Percentiles rank a stretch among this genome's conserved stretches.
phyloP scores from a whole-genome alignment of 108 stramenopile genomes.

The Cyclotella sp. region DNA sequence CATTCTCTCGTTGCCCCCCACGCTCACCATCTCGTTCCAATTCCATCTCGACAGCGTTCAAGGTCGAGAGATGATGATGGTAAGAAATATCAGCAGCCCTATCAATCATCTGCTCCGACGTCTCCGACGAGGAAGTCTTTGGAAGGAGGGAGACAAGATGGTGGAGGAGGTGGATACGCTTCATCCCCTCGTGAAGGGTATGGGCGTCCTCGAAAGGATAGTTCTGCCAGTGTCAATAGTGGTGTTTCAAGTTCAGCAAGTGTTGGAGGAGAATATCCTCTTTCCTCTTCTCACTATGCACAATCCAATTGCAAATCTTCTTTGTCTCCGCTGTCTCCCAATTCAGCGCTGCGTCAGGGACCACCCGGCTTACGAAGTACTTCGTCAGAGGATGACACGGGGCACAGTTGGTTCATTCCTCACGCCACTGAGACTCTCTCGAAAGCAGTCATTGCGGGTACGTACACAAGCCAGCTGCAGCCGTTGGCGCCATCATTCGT shows the following conservation, averaged over 20 bases:
- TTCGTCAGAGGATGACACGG: neutral
- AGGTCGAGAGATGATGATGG: slow-evolving; percentile 20
- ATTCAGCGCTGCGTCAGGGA: slow-evolving; percentile 16
- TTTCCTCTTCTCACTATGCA: neutral
- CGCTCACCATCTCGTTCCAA: neutral
- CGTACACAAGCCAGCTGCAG: too few species aligned
- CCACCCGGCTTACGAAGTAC: slow-evolving; percentile 14
- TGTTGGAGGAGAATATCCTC: slow-evolving; percentile 2
- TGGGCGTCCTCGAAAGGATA: slow-evolving; percentile 31
- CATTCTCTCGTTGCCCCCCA: neutral
- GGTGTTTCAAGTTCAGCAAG: slow-evolving; percentile 3
- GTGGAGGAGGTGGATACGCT: neutral
- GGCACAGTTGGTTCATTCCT: neutral
- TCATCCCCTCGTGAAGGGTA: neutral
- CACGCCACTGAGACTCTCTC: neutral
- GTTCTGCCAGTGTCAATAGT: slow-evolving; percentile 25
- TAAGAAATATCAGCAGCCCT: neutral
- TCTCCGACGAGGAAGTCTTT: slow-evolving; percentile 7
- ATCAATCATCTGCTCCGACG: neutral
- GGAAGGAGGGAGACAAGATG: neutral
- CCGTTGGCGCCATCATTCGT: too few species aligned
- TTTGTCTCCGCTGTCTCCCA: neutral
- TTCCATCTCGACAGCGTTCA: slow-evolving; percentile 17
- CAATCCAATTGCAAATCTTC: neutral
- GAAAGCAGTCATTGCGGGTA: neutral